A percentile compares a stretch with the other conserved stretches of the same genome.
These are phyloP conservation scores for Myxozyma mucilagina DNA, from an alignment of 805 yeast species.

Conservation along the genomic window DNA sequence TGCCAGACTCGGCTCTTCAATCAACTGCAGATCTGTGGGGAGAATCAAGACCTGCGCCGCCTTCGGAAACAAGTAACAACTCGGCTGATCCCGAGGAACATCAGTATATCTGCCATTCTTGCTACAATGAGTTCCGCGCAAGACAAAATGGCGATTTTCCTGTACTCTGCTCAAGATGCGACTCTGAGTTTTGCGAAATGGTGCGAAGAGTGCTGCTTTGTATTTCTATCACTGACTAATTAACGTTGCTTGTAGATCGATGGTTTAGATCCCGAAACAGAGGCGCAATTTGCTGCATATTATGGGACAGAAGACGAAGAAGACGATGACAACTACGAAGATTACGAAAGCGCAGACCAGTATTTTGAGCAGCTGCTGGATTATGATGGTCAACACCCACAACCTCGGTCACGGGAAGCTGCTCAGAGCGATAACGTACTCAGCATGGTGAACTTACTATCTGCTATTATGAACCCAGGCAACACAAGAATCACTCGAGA, in stretches of 20 bases:
- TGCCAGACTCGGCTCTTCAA: neutral
- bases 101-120: conserved; percentile 25
- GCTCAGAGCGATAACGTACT: conserved; percentile 7
- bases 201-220: conserved; percentile 1
- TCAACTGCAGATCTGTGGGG: neutral
- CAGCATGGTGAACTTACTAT: conserved; percentile 13
- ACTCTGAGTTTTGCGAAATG: conserved; percentile 31
- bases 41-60: neutral
- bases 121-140: conserved; percentile 21
- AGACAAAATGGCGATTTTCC: conserved; percentile 18
- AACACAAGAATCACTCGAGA: neutral
- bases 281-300: neutral
- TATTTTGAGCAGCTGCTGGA: conserved; percentile 2
- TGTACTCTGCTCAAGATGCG: conserved; percentile 26
- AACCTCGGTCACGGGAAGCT: conserved; percentile 20
- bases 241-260: neutral
- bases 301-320: conserved; percentile 9
- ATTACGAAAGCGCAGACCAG: conserved; percentile 20
- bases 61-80: neutral
- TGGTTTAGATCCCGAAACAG: conserved; percentile 1
- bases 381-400: conserved; percentile 26
- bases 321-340: conserved; percentile 50
- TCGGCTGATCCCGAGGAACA: neutral
- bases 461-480: conserved; percentile 11
- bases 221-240: neutral